Conservation (phyloP, 225 moss, liverwort and hornwort species). For the Thuidium tamariscinum region DNA sequence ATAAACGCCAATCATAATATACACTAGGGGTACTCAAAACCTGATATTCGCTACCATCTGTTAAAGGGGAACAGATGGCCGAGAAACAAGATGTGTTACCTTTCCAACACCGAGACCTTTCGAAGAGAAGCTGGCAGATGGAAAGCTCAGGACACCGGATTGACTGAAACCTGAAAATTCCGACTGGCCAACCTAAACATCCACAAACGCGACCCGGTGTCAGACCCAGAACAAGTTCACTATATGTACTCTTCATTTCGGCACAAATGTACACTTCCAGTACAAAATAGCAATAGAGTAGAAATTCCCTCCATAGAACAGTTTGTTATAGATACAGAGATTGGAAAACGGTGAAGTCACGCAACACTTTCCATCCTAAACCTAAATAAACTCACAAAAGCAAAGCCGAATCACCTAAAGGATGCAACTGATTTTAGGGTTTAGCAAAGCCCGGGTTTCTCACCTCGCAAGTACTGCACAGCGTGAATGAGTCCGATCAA, state of each 20-base stretch:
- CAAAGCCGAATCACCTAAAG: not conserved
- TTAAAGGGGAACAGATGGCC: not conserved
- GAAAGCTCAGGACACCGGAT: constrained; percentile 14
- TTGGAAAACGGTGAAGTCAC: not conserved
- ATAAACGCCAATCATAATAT: not conserved
- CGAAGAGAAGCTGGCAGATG: not conserved
- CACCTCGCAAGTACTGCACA: constrained; percentile 42
- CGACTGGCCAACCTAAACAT: constrained; percentile 7
- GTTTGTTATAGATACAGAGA: too few species aligned
- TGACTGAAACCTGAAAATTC: constrained; percentile 11
- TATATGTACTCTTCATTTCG: not conserved
- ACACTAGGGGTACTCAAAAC: not conserved
- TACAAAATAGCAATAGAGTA: not conserved
- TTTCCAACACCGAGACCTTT: constrained; percentile 29
- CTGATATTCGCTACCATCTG: not conserved
- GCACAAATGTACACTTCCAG: not conserved
- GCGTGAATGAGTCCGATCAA: constrained; percentile 46
- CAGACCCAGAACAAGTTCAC: not conserved
- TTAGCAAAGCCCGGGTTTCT: not conserved
- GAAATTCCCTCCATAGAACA: not conserved
- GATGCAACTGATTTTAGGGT: not conserved
- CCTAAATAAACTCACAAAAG: too few species aligned
- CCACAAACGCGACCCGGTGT: not conserved
- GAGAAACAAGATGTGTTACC: not conserved
- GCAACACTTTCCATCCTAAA: not conserved